Evolutionary conservation across 1,139 yeast species (phyloP).

Genomic region (Nakaseomyces glabratus): DNA sequence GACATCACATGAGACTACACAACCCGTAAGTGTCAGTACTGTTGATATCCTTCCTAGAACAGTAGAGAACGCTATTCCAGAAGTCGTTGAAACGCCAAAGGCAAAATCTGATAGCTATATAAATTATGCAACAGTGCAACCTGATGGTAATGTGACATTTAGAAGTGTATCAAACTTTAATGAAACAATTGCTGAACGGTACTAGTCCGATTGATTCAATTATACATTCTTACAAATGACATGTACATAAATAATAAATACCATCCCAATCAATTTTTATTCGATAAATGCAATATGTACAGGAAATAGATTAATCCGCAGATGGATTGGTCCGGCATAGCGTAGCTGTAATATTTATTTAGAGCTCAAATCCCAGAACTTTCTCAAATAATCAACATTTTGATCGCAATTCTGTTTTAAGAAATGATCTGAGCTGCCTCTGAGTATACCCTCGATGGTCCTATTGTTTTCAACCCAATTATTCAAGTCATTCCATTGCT

Average conservation of each 20-base stretch:
- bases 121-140: conserved; percentile 2
- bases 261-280: not conserved
- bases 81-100: not conserved
- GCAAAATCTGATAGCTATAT: not conserved
- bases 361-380: conserved; percentile 15
- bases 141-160: conserved; percentile 4
- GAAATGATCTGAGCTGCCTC: conserved; percentile 31
- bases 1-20: conserved; percentile 9
- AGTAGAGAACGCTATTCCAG: not conserved
- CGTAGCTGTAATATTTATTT: not conserved
- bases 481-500: conserved; percentile 25
- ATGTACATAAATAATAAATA: no score
- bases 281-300: not conserved
- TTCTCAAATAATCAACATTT: conserved; percentile 22
- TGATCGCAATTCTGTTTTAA: conserved; percentile 34
- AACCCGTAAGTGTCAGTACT: conserved; percentile 2
- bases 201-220: no score
- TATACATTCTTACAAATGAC: no score
- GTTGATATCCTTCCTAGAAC: conserved; percentile 4
- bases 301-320: not conserved
- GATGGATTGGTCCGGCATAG: not conserved
- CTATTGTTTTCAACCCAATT: conserved; percentile 36
- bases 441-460: conserved; percentile 36
- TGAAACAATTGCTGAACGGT: no score
- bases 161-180: conserved; percentile 4